phyloP scores from a whole-genome alignment of 805 yeast species.

The Komagataella populi region DNA sequence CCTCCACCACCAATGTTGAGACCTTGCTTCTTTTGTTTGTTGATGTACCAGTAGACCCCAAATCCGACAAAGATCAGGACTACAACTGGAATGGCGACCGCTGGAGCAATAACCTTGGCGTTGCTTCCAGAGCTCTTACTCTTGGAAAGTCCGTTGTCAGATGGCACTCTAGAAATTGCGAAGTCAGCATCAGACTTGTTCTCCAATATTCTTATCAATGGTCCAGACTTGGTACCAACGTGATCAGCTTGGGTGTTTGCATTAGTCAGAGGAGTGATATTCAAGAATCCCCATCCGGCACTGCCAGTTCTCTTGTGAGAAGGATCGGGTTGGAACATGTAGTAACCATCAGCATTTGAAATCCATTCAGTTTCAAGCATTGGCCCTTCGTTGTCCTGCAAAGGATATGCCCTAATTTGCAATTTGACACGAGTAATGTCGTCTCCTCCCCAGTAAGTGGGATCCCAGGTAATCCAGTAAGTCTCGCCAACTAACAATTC shows the following conservation, averaged over 20 bases:
- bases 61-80: conserved; percentile 15
- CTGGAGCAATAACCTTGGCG: conserved; percentile 23
- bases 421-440: conserved; percentile 21
- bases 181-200: conserved; percentile 15
- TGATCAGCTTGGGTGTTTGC: conserved; percentile 20
- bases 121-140: conserved; percentile 7
- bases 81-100: conserved; percentile 28
- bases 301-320: conserved; percentile 11
- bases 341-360: conserved; percentile 24
- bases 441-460: conserved; percentile 23
- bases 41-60: conserved; percentile 18
- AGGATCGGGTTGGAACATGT: conserved; percentile 19
- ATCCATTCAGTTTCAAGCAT: conserved; percentile 20
- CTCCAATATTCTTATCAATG: conserved; percentile 22
- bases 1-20: conserved; percentile 3
- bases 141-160: conserved; percentile 21
- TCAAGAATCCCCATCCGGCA: conserved; percentile 23
- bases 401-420: conserved; percentile 20
- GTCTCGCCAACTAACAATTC: conserved; percentile 32
- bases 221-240: conserved; percentile 24
- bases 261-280: conserved; percentile 23
- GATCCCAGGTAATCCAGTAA: conserved; percentile 36
- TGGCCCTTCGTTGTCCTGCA: conserved; percentile 16
- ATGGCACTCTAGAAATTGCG: conserved; percentile 22
- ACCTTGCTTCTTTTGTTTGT: conserved; percentile 10